Evolutionary conservation across 1,139 yeast genomes (phyloP).

Genomic region (Saccharomycopsis hybrid): DNA sequence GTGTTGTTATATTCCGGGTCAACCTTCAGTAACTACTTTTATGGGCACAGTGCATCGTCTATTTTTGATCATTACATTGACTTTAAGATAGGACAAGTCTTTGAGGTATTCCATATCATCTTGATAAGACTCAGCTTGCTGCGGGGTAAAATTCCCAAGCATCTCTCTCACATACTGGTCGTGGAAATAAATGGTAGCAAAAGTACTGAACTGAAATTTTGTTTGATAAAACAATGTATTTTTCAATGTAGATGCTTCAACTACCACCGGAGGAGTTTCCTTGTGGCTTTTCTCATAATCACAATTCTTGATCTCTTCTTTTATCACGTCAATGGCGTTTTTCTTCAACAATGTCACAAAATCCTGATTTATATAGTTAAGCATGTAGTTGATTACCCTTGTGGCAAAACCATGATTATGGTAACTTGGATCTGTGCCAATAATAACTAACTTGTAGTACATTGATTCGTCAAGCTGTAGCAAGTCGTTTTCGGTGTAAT

Average conservation of each 20-base stretch:
- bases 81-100: conserved; percentile 2
- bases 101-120: conserved; percentile 12
- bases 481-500: conserved; percentile 8
- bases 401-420: conserved; percentile 15
- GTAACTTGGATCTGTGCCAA: conserved; percentile 17
- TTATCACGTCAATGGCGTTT: neutral
- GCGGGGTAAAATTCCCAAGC: neutral
- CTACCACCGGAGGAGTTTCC: conserved; percentile 9
- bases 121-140: conserved; percentile 2
- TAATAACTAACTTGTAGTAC: conserved; percentile 10
- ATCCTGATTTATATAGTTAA: conserved; percentile 9
- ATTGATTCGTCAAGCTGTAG: neutral
- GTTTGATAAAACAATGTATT: conserved; percentile 8
- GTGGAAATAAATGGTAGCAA: conserved; percentile 14
- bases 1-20: no score
- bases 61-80: conserved; percentile 11
- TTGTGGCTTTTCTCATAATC: conserved; percentile 5
- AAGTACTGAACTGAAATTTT: conserved; percentile 8
- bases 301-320: conserved; percentile 7
- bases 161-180: conserved; percentile 10
- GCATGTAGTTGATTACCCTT: conserved; percentile 2
- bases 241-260: conserved; percentile 10
- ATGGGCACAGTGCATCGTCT: no score
- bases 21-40: no score
- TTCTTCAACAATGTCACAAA: neutral